These are phyloP conservation scores for Castanea sativa DNA, from an alignment of 306 rosid species.

Conservation along the genomic window DNA sequence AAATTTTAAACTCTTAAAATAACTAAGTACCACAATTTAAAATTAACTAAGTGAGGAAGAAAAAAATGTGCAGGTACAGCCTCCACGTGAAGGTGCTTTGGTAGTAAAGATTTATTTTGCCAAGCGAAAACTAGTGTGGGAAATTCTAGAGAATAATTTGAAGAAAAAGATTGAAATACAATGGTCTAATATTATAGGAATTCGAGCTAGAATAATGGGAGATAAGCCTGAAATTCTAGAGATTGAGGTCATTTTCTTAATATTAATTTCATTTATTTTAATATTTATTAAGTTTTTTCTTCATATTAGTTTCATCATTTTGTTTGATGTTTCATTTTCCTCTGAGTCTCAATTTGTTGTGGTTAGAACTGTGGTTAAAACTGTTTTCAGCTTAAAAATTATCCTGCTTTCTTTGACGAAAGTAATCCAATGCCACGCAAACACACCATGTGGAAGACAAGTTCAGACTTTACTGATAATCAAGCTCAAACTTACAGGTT, in stretches of 20 bases:
- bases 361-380: too few species aligned
- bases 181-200: constrained; percentile 36
- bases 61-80: constrained; percentile 29
- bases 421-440: constrained; percentile 26
- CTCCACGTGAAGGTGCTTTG: constrained; percentile 32
- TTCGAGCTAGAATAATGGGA: constrained; percentile 32
- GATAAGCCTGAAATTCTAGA: constrained; percentile 38
- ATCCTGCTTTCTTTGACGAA: constrained; percentile 27
- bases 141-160: constrained; percentile 37
- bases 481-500: constrained; percentile 29
- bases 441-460: constrained; percentile 26
- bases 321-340: background rate
- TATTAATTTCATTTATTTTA: background rate
- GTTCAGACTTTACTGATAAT: constrained; percentile 30
- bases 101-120: constrained; percentile 55
- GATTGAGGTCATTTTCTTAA: constrained; percentile 25
- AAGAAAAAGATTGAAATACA: constrained; percentile 57
- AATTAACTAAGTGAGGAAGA: too few species aligned
- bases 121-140: constrained; percentile 57
- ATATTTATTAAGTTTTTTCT: too few species aligned
- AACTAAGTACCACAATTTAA: too few species aligned
- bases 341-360: background rate
- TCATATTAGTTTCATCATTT: too few species aligned
- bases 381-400: constrained; percentile 22
- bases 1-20: too few species aligned